Percentiles rank a stretch among this genome's conserved stretches.
These are phyloP conservation scores for Russula emetica DNA, from an alignment of 768 basidiomycete species.

Conservation along the genomic window DNA sequence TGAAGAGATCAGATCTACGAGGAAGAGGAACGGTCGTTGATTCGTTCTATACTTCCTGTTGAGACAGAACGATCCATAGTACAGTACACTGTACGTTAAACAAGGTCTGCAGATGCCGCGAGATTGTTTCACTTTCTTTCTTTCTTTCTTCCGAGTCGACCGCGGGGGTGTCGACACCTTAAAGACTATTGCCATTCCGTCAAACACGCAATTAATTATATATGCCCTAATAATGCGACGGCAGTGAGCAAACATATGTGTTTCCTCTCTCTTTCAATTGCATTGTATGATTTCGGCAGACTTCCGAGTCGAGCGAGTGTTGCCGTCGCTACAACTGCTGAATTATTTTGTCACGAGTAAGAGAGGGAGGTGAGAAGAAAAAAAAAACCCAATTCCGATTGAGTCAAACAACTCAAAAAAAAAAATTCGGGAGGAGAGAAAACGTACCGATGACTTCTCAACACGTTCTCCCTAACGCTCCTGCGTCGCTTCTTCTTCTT, in stretches of 20 bases:
- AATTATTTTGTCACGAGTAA: background rate
- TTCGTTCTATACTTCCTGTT: no score
- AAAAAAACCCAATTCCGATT: background rate
- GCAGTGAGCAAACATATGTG: no score
- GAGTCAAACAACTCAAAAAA: background rate
- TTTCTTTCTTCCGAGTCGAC: background rate
- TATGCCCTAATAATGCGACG: background rate
- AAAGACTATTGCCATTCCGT: background rate
- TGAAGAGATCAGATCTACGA: no score
- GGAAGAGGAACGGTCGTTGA: no score
- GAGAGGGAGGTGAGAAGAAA: background rate
- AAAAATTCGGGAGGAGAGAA: background rate
- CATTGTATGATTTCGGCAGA: background rate
- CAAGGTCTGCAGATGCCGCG: no score
- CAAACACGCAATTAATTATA: background rate
- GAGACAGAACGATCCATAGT: no score
- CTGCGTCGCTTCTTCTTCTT: background rate
- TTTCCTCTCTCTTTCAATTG: no score
- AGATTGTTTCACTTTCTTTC: no score
- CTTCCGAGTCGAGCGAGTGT: background rate
- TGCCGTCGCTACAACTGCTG: background rate
- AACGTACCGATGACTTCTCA: slow-evolving; percentile 1
- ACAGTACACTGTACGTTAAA: no score
- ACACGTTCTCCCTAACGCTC: background rate
- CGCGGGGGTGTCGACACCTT: background rate